Evolutionary conservation across 176 grass and related monocot genomes (phyloP).

Genomic region (Musa beccarii): DNA sequence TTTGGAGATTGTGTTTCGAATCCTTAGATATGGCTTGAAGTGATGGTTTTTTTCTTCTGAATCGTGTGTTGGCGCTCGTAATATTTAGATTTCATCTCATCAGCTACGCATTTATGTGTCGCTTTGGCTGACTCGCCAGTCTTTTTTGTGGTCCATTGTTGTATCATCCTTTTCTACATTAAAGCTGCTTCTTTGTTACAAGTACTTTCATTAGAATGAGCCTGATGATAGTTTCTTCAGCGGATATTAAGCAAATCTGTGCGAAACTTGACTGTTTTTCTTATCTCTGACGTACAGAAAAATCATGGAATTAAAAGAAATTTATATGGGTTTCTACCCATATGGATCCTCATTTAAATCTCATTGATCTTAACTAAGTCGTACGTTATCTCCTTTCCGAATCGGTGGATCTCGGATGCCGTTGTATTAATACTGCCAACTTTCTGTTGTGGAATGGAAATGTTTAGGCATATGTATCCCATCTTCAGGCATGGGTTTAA

Average conservation of each 20-base stretch:
- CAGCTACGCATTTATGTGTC: background rate
- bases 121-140: background rate
- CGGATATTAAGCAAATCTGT: background rate
- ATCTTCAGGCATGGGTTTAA: slow-evolving; percentile 12
- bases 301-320: background rate
- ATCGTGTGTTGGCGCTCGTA: background rate
- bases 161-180: background rate
- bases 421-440: background rate
- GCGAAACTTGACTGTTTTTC: background rate
- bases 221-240: background rate
- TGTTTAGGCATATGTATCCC: slow-evolving; percentile 16
- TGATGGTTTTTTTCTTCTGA: background rate
- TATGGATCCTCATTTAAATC: background rate
- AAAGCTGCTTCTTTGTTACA: too few relatives aligned
- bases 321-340: background rate
- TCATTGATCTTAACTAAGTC: background rate
- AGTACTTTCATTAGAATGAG: background rate
- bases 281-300: background rate
- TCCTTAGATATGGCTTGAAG: background rate
- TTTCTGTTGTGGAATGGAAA: background rate
- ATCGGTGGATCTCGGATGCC: background rate
- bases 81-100: background rate
- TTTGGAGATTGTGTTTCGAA: background rate
- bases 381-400: background rate
- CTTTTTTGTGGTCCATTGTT: background rate